Conservation (phyloP, 805 yeast species). For the Blastobotrys attinorum region DNA sequence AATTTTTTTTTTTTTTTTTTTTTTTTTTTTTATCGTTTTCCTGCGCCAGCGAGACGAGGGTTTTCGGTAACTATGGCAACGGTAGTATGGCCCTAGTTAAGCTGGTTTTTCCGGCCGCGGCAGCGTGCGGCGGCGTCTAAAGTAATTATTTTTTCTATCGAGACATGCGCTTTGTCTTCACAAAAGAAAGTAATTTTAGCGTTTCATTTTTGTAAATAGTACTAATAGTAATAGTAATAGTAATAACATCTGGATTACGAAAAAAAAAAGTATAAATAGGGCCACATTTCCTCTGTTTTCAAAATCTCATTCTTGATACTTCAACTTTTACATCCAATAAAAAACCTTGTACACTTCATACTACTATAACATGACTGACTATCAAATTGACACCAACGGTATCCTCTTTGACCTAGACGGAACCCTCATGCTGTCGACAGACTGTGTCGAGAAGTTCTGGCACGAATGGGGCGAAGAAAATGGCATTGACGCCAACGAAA, state of each 20-base stretch:
- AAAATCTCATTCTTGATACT: neutral
- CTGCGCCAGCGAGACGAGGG: neutral
- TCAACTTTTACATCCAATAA: neutral
- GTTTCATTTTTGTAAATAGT: no score
- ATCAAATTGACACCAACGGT: constrained; percentile 32
- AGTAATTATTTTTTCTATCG: no score
- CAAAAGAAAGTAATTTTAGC: no score
- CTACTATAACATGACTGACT: constrained; percentile 2
- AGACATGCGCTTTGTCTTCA: no score
- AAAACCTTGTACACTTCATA: neutral
- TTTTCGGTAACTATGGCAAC: neutral
- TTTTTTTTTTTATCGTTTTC: no score
- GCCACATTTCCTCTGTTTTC: neutral
- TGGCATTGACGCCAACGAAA: constrained; percentile 59
- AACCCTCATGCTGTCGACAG: constrained; percentile 75
- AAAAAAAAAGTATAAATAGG: constrained; percentile 2
- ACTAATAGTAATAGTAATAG: no score
- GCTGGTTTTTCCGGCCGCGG: no score
- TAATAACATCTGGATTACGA: no score
- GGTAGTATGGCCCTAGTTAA: no score
- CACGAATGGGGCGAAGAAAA: constrained; percentile 61
- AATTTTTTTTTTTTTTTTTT: neutral
- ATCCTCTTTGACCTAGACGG: constrained; percentile 81
- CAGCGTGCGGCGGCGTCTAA: no score
- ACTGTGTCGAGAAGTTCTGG: constrained; percentile 80